A percentile compares a stretch with the other conserved stretches of the same genome.
These are phyloP conservation scores for Umbellularia californica DNA, from an alignment of 164 flowering plant species.

Conservation along the genomic window DNA sequence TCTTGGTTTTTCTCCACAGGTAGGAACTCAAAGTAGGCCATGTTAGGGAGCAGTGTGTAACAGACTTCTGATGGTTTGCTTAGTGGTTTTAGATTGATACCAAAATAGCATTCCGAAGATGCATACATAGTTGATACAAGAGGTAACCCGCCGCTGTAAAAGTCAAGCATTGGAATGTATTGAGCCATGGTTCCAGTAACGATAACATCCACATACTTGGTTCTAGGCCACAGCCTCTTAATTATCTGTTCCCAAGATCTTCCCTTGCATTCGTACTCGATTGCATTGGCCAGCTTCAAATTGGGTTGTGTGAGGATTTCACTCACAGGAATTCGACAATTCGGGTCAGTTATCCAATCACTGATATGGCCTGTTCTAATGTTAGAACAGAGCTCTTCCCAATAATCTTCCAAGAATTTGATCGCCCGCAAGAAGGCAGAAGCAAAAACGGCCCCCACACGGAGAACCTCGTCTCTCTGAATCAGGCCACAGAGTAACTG, in stretches of 20 bases:
- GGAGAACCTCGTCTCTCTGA: slow-evolving; percentile 49
- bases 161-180: slow-evolving; percentile 55
- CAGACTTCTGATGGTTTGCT: slow-evolving; percentile 53
- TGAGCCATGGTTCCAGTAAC: slow-evolving; percentile 80
- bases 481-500: slow-evolving; percentile 71
- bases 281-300: slow-evolving; percentile 37
- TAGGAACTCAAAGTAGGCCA: slow-evolving; percentile 72
- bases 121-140: slow-evolving; percentile 71
- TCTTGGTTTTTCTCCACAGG: slow-evolving; percentile 32
- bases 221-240: slow-evolving; percentile 60
- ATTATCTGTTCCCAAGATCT: slow-evolving; percentile 61
- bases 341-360: slow-evolving; percentile 41
- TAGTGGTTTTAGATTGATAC: slow-evolving; percentile 57
- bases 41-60: slow-evolving; percentile 63
- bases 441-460: slow-evolving; percentile 79
- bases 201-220: slow-evolving; percentile 65
- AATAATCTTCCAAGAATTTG: slow-evolving; percentile 56
- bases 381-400: slow-evolving; percentile 46
- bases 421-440: slow-evolving; percentile 73
- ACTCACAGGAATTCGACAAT: slow-evolving; percentile 33
- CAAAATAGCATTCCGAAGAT: slow-evolving; percentile 70
- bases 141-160: slow-evolving; percentile 54
- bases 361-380: slow-evolving; percentile 49
- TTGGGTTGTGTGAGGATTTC: slow-evolving; percentile 35
- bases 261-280: slow-evolving; percentile 34